Evolutionary conservation across 2,329 filamentous ascomycete species (phyloP), one percentile per base, ranked within the genome.

Genomic region (Fusarium tanahbumbuense): DNA sequence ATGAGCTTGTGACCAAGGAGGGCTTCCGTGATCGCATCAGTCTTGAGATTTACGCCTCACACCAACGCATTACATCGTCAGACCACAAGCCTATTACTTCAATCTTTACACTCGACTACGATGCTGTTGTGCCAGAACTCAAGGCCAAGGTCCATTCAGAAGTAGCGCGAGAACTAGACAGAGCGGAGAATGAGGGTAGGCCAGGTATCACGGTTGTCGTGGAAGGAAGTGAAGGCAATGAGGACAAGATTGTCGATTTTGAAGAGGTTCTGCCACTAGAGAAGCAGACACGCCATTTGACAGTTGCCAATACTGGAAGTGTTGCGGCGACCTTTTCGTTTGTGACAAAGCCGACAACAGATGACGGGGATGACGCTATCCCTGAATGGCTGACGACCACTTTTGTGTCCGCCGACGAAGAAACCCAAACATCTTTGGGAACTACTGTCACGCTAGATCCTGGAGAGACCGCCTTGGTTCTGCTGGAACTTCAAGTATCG

Each of bases 21-120:
- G 88, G 87, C 0, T 87, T 84, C 57, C 72, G 79, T 5, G 88
- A 90, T 68, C 81, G 81, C 58, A 85, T 91, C 68, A 79, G 79
- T 27, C 80, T 89, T 34, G 87, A 89, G 57, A 80, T 92, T 61
- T 99, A 99, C 78, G 89, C 90, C 1, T 95, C 94, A 1, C 93
- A 98, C 75, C 96, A 98, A 78, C 87, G 92, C 20, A 91, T 99
- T 25, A 87, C 93, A 18, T 97, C 95, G 1, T 98, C 95, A 0
- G 96, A 99, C 74, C 96, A 99, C 80, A 99, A 99, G 78, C 97
- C 96, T 0, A 82, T 99, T 3, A 88, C 91, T 62, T 93, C 94
- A 1, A 83, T 94, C 1, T 98, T 98, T 76, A 91, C 88, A 0
- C 81, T 99, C 10, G 91, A 92, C 46, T 98, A 96, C 76, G 93